A percentile compares a stretch with the other conserved stretches of the same genome.
Conservation (phyloP, 768 basidiomycete genomes). For the Paxillus ammoniavirescens region DNA sequence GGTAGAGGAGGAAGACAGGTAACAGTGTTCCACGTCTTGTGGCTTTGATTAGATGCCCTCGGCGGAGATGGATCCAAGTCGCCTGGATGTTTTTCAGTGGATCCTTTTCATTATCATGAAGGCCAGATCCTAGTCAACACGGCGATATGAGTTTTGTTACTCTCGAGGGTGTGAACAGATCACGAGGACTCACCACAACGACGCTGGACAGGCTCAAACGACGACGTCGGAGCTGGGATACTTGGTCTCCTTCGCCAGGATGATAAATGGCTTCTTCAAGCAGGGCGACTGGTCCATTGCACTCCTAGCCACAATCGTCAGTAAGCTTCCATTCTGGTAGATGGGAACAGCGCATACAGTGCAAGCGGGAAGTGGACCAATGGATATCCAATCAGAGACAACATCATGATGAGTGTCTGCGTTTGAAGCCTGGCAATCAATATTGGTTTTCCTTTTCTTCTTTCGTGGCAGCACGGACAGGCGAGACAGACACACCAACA, state of each 20-base stretch:
- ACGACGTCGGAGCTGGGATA: background rate
- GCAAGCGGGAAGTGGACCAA: background rate
- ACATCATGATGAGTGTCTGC: background rate
- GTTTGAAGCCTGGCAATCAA: background rate
- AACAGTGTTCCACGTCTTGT: too few species aligned
- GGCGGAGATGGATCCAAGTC: too few species aligned
- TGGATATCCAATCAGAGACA: background rate
- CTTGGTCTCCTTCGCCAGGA: background rate
- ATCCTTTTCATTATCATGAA: too few species aligned
- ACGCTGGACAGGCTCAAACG: background rate
- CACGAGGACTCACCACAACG: background rate
- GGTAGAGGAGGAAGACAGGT: too few species aligned
- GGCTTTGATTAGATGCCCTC: too few species aligned
- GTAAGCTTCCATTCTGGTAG: background rate
- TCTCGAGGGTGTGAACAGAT: background rate
- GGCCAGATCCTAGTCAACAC: background rate
- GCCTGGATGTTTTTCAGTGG: too few species aligned
- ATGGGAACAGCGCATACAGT: background rate
- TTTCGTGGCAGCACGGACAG: background rate
- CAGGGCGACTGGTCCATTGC: background rate
- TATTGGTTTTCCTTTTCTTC: background rate
- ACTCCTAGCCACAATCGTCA: background rate
- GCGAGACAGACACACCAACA: conserved; percentile 1
- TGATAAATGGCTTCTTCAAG: background rate
- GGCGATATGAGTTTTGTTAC: background rate